A percentile compares a stretch with the other conserved stretches of the same genome.
These are phyloP conservation scores for Podospora comata DNA, from an alignment of 495 filamentous ascomycete genomes.

Conservation along the genomic window DNA sequence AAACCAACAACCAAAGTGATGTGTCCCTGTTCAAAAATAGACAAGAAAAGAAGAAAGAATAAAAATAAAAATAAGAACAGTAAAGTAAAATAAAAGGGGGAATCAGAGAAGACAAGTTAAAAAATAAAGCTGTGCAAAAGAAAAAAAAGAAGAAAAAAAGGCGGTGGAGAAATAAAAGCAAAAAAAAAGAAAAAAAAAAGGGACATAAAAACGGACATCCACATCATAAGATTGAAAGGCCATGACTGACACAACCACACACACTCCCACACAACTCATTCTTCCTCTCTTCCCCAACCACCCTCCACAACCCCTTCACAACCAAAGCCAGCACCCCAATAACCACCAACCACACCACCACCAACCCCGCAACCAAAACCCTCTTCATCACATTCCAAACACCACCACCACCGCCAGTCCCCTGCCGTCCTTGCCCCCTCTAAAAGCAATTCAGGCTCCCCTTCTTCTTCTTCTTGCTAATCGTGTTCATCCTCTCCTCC, in stretches of 20 bases:
- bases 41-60: conserved; percentile 11
- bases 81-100: conserved; percentile 4
- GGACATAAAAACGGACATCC: neutral
- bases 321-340: neutral
- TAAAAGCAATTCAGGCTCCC: conserved; percentile 96
- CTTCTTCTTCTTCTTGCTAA: conserved; percentile 95
- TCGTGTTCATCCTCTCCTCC: conserved; percentile 90
- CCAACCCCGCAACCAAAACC: neutral
- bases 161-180: neutral
- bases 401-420: conserved; percentile 4
- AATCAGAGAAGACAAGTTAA: conserved; percentile 6
- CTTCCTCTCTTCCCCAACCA: neutral
- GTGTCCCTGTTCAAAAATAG: conserved; percentile 5
- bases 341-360: neutral
- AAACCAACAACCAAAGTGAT: neutral
- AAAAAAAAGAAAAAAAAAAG: conserved; percentile 3
- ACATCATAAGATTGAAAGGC: neutral
- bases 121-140: neutral
- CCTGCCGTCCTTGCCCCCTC: conserved; percentile 13
- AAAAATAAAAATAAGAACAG: conserved; percentile 3
- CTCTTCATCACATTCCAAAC: conserved; percentile 1
- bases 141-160: conserved; percentile 7
- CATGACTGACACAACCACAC: neutral
- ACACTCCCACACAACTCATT: neutral
- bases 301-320: neutral